phyloP scores from a whole-genome alignment of 2,329 filamentous ascomycete genomes.

The Aureobasidium sp. region DNA sequence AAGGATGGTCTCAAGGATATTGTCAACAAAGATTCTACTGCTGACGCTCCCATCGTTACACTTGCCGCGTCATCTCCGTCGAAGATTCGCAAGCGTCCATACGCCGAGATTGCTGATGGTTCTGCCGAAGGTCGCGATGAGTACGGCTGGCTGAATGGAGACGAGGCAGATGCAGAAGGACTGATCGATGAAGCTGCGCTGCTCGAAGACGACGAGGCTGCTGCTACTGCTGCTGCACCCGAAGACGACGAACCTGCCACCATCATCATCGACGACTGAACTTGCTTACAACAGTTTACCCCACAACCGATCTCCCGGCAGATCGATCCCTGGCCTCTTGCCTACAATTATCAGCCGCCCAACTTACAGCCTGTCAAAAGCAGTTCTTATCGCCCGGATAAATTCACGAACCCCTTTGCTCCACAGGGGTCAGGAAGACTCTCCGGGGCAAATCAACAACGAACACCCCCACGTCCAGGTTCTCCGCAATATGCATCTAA shows the following conservation, averaged over 20 bases:
- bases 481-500: background rate
- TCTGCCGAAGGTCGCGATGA: constrained; percentile 58
- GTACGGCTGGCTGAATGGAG: constrained; percentile 64
- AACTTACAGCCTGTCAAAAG: background rate
- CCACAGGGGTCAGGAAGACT: background rate
- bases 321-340: background rate
- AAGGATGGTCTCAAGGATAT: constrained; percentile 18
- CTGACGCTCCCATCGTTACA: constrained; percentile 17
- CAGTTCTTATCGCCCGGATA: background rate
- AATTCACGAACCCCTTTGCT: background rate
- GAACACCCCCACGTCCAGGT: background rate
- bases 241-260: background rate
- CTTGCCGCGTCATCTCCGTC: constrained; percentile 16
- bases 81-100: constrained; percentile 49
- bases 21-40: constrained; percentile 14
- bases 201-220: constrained; percentile 1
- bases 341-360: background rate
- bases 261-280: constrained; percentile 1
- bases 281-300: background rate
- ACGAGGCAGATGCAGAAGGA: constrained; percentile 38
- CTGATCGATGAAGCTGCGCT: constrained; percentile 25
- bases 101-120: constrained; percentile 48
- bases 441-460: background rate
- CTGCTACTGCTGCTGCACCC: background rate
- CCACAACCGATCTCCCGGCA: background rate